Base-by-base conservation (phyloP, 768 basidiomycete genomes). In the Collybia sordida region DNA sequence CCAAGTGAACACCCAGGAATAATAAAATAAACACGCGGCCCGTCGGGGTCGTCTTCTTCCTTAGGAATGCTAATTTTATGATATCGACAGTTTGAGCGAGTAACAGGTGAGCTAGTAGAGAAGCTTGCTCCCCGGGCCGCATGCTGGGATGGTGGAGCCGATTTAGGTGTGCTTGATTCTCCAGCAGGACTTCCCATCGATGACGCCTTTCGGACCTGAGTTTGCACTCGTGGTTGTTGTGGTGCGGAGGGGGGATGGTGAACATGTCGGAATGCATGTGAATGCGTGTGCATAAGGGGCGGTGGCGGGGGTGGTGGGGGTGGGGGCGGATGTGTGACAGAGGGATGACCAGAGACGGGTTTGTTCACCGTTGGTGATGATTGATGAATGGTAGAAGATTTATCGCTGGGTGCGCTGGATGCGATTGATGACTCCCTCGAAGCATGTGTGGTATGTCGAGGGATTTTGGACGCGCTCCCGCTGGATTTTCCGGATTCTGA, bases 51-150 rank as follows among this genome's bases (percentile, higher is more conserved):
- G 24, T 72, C 70, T 46, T 82, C 80, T 47, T 78, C 76, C 34
- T 67, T 69, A 1, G 83, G 84, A 18, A 88, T 61, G 54, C 82
- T 83, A 58, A 88, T 83, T 51, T 77, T 81, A 59, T 83, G 85
- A 63, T 82, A 88, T 35, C 82, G 81, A 56, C 86, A 88, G 46
- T 86, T 76, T 3, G 86, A 86, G 4, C 86, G 79, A 14, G 85
- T 86, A 6, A 81, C 76, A 0, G 81, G 83, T 2, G 82, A 75
- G 47, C 66, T 73, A 11, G 65, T 56, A 31, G 45, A 59, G 2
- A 59, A 47, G 27, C 59, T 47, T 38, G 59, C 37, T 18, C 52
- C 52, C 8, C 60, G 64, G 19, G 58, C 49, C 52, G 61, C 22
- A 51, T 48, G 54, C 11, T 53, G 49, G 17, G 55, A 45, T 44